phyloP scores from a whole-genome alignment of 176 grass and related monocot species.

The Triticum dicoccoides region DNA sequence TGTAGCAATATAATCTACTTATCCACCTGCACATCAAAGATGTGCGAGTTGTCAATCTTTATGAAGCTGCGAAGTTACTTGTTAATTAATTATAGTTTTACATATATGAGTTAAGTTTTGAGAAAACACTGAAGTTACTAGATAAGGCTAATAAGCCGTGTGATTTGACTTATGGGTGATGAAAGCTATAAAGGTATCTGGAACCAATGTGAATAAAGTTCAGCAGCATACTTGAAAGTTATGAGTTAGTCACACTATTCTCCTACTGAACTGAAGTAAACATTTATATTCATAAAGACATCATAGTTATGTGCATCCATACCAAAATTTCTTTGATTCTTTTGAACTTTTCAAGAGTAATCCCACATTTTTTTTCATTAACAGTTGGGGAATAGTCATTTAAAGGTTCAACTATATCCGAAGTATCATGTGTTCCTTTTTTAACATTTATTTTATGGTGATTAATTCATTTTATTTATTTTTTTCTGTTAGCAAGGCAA shows the following conservation, averaged over 20 bases:
- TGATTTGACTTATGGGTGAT: neutral
- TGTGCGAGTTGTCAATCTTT: neutral
- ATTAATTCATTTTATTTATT: conserved; percentile 27
- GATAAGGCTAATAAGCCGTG: neutral
- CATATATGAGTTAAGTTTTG: neutral
- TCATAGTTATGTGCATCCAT: neutral
- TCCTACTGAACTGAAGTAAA: conserved; percentile 1
- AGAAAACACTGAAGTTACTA: neutral
- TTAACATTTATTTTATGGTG: neutral
- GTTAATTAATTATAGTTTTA: neutral
- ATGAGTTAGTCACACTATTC: neutral
- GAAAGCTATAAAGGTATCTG: neutral
- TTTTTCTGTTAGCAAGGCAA: conserved; percentile 69
- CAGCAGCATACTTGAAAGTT: neutral
- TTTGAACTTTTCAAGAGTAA: neutral
- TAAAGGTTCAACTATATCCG: conserved; percentile 6
- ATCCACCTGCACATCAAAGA: neutral
- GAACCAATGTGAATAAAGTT: conserved; percentile 5
- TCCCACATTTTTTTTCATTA: neutral
- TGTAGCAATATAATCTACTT: neutral
- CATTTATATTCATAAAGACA: neutral
- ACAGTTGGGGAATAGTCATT: neutral
- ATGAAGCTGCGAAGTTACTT: neutral
- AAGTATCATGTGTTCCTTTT: neutral
- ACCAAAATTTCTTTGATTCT: neutral